Conservation (phyloP, 179 eudicot genomes). For the Silene noctiflora region DNA sequence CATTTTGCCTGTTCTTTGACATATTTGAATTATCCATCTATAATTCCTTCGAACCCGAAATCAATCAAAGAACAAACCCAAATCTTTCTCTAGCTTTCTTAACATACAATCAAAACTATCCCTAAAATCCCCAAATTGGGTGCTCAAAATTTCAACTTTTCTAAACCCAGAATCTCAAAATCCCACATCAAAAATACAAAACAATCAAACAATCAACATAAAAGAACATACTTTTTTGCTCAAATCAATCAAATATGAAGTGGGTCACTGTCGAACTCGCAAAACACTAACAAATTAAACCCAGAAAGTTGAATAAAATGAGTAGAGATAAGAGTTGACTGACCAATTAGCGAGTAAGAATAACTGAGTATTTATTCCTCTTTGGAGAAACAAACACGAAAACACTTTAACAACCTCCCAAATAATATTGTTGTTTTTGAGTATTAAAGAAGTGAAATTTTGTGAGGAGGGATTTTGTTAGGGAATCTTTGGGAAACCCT, state of each 20-base stretch:
- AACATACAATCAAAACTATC: constrained; percentile 20
- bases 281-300: neutral
- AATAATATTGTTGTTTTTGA: neutral
- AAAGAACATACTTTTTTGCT: constrained; percentile 29
- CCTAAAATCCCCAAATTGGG: too few species aligned
- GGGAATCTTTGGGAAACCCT: constrained; percentile 19
- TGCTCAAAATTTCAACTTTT: constrained; percentile 1
- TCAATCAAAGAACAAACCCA: constrained; percentile 12
- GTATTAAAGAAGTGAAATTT: neutral
- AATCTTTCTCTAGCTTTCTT: neutral
- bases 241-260: constrained; percentile 17
- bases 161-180: constrained; percentile 5
- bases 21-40: constrained; percentile 34
- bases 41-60: constrained; percentile 1
- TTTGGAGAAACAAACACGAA: constrained; percentile 9
- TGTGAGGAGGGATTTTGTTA: constrained; percentile 2
- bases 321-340: constrained; percentile 9
- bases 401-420: neutral
- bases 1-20: constrained; percentile 49
- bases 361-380: neutral
- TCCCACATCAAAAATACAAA: constrained; percentile 9
- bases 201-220: neutral
- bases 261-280: constrained; percentile 1
- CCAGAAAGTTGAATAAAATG: neutral
- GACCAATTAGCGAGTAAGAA: neutral